Conservation (phyloP, 2,329 filamentous ascomycete species). For the Stachybotrys elegans region DNA sequence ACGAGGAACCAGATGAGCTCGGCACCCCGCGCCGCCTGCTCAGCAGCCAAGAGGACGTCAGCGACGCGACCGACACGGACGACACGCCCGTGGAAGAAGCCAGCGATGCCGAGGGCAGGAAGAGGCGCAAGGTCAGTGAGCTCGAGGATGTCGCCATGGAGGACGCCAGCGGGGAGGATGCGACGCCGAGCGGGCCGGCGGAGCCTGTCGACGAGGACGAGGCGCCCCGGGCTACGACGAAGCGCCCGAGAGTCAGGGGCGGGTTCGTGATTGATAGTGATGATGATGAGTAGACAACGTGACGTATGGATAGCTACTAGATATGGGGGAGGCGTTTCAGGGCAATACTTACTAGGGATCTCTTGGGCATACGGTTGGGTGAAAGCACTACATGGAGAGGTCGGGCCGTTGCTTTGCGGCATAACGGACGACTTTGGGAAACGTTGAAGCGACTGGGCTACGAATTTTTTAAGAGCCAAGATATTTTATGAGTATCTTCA, state of each 20-base stretch:
- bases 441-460: too few species aligned
- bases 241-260: conserved; percentile 40
- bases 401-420: too few species aligned
- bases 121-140: conserved; percentile 31
- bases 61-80: conserved; percentile 18
- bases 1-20: conserved; percentile 20
- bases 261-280: conserved; percentile 57
- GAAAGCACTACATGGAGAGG: too few species aligned
- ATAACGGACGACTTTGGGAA: too few species aligned
- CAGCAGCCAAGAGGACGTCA: conserved; percentile 16
- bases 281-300: conserved; percentile 41
- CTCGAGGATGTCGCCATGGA: too few species aligned
- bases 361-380: too few species aligned
- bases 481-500: too few species aligned
- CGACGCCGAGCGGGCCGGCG: conserved; percentile 13
- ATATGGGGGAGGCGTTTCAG: too few species aligned
- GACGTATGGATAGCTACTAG: too few species aligned
- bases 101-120: conserved; percentile 28
- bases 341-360: too few species aligned
- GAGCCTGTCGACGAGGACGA: conserved; percentile 27
- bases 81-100: conserved; percentile 23
- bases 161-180: conserved; percentile 14
- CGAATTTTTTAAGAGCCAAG: too few species aligned
- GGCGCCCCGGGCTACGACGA: conserved; percentile 20
- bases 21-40: conserved; percentile 17